phyloP scores from a whole-genome alignment of 352 stramenopile genomes.

The Globisporangium rhizosaccharum region DNA sequence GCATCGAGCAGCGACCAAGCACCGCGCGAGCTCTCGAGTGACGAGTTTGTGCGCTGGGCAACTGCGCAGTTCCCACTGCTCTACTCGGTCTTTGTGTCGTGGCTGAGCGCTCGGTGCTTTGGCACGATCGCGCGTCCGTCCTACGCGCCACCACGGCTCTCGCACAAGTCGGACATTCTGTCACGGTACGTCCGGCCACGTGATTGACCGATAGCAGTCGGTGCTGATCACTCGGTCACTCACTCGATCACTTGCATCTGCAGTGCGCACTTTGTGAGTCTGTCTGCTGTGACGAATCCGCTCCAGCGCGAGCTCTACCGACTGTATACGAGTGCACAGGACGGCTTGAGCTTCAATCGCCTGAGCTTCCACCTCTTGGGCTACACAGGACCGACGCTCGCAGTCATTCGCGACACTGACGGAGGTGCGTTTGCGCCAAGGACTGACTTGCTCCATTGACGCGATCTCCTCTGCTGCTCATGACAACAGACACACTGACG shows the following conservation, averaged over 20 bases:
- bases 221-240: neutral
- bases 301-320: constrained; percentile 56
- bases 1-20: constrained; percentile 5
- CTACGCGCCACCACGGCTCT: constrained; percentile 44
- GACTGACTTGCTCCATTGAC: too few species aligned
- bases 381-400: constrained; percentile 67
- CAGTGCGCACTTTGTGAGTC: constrained; percentile 60
- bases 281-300: constrained; percentile 52
- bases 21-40: constrained; percentile 27
- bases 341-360: constrained; percentile 82
- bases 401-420: constrained; percentile 60
- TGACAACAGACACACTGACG: neutral
- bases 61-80: constrained; percentile 60
- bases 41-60: constrained; percentile 64
- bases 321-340: constrained; percentile 74
- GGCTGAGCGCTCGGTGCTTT: constrained; percentile 57
- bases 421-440: constrained; percentile 29
- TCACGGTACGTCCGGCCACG: constrained; percentile 32
- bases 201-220: neutral
- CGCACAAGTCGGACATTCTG: constrained; percentile 63
- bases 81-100: constrained; percentile 73
- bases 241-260: neutral
- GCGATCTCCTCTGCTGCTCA: too few species aligned
- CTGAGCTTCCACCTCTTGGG: constrained; percentile 77
- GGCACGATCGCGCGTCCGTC: constrained; percentile 37